phyloP scores from a whole-genome alignment of 1,139 yeast genomes.

The Geotrichum bryndzae region DNA sequence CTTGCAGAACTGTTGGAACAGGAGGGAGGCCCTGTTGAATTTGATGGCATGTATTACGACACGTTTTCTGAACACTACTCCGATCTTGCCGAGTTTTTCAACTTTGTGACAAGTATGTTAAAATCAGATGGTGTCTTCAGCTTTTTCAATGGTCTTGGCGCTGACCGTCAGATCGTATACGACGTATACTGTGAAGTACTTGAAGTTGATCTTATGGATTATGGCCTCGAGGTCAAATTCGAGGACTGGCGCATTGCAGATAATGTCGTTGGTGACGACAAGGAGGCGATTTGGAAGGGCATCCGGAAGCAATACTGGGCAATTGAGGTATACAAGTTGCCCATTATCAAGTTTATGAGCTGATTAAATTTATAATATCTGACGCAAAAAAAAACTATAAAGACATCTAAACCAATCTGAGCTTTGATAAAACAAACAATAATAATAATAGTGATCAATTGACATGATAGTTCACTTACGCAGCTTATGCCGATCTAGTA shows the following conservation, averaged over 20 bases:
- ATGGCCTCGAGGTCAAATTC: slow-evolving; percentile 62
- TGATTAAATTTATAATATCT: neutral
- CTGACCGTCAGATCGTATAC: slow-evolving; percentile 81
- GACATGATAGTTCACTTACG: neutral
- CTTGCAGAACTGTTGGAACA: slow-evolving; percentile 54
- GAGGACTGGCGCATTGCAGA: slow-evolving; percentile 31
- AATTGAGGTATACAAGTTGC: slow-evolving; percentile 21
- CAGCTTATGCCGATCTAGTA: neutral
- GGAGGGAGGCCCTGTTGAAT: slow-evolving; percentile 51
- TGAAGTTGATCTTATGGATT: slow-evolving; percentile 69
- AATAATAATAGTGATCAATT: too few relatives aligned
- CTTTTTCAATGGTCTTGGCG: slow-evolving; percentile 94
- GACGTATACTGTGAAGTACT: slow-evolving; percentile 84
- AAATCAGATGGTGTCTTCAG: slow-evolving; percentile 80
- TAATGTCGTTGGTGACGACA: neutral
- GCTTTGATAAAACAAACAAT: too few relatives aligned
- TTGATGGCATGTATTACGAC: slow-evolving; percentile 90
- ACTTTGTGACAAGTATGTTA: slow-evolving; percentile 70
- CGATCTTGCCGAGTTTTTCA: slow-evolving; percentile 84
- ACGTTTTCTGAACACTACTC: slow-evolving; percentile 84
- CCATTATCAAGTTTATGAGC: slow-evolving; percentile 18
- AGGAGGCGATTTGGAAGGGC: slow-evolving; percentile 58
- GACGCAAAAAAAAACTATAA: neutral
- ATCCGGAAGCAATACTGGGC: slow-evolving; percentile 69
- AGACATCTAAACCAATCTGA: neutral